Conservation (phyloP, 306 rosid species). For the Quercus mongolica region DNA sequence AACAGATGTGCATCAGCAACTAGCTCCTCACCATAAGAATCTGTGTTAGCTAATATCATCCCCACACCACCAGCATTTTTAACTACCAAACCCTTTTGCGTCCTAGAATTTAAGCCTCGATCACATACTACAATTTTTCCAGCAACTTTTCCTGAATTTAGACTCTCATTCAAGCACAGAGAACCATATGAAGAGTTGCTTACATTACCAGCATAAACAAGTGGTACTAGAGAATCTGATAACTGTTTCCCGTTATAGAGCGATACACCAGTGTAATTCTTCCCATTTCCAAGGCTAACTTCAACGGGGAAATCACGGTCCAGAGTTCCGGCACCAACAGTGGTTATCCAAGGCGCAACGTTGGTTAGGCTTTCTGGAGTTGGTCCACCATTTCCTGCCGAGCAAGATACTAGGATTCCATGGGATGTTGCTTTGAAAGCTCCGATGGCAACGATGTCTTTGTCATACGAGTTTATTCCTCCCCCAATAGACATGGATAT, state of each 20-base stretch:
- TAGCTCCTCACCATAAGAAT: constrained; percentile 63
- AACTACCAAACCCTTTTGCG: constrained; percentile 63
- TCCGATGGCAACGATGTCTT: constrained; percentile 67
- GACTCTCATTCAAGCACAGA: constrained; percentile 42
- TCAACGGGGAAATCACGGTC: constrained; percentile 85
- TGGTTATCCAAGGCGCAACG: constrained; percentile 84
- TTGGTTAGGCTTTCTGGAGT: constrained; percentile 36
- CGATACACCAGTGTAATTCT: constrained; percentile 55
- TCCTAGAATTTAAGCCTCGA: constrained; percentile 60
- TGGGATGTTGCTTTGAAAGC: constrained; percentile 63
- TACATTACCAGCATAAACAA: constrained; percentile 55
- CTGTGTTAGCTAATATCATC: constrained; percentile 72
- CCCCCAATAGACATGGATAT: constrained; percentile 89
- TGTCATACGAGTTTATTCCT: constrained; percentile 32
- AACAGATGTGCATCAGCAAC: constrained; percentile 58
- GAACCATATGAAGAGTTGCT: constrained; percentile 38
- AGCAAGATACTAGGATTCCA: constrained; percentile 69
- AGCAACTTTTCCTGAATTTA: constrained; percentile 49
- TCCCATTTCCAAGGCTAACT: constrained; percentile 62
- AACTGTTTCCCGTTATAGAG: constrained; percentile 55
- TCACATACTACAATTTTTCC: constrained; percentile 91
- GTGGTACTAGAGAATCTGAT: constrained; percentile 43
- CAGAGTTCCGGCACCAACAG: constrained; percentile 88
- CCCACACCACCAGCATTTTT: constrained; percentile 78
- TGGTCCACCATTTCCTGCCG: constrained; percentile 91